phyloP scores from a whole-genome alignment of 2,329 filamentous ascomycete genomes.

The Penicillium sp. region DNA sequence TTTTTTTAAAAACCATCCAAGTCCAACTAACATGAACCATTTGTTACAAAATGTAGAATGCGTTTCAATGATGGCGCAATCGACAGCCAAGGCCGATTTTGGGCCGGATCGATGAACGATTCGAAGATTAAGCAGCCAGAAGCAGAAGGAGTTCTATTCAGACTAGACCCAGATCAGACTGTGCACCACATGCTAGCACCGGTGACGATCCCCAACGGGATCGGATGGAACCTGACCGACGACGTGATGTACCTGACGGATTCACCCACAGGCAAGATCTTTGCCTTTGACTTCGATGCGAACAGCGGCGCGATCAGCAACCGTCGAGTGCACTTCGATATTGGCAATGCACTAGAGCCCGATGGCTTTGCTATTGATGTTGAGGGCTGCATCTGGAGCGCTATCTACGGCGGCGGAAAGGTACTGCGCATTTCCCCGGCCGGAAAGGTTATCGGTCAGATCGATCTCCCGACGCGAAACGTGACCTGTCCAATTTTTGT shows the following conservation, averaged over 20 bases:
- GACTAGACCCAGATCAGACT: constrained; percentile 62
- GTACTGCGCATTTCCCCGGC: constrained; percentile 71
- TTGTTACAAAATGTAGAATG: constrained; percentile 36
- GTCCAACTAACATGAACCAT: neutral
- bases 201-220: constrained; percentile 79
- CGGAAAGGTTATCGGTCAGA: constrained; percentile 69
- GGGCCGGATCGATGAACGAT: constrained; percentile 85
- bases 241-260: constrained; percentile 81
- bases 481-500: constrained; percentile 79
- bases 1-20: neutral
- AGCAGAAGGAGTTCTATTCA: constrained; percentile 66
- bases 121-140: constrained; percentile 57
- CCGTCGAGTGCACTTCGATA: constrained; percentile 69
- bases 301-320: constrained; percentile 64
- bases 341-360: constrained; percentile 63
- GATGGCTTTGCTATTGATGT: constrained; percentile 84
- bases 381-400: constrained; percentile 84
- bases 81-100: constrained; percentile 77
- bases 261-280: constrained; percentile 67
- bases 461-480: constrained; percentile 72
- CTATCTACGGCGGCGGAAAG: constrained; percentile 73
- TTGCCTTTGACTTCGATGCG: constrained; percentile 69
- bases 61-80: constrained; percentile 78
- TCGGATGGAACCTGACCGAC: constrained; percentile 72
- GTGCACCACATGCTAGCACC: constrained; percentile 59